Evolutionary conservation across 495 filamentous ascomycete genomes (phyloP), one percentile per base, ranked within the genome.

Genomic region (Trichoderma erinaceum): DNA sequence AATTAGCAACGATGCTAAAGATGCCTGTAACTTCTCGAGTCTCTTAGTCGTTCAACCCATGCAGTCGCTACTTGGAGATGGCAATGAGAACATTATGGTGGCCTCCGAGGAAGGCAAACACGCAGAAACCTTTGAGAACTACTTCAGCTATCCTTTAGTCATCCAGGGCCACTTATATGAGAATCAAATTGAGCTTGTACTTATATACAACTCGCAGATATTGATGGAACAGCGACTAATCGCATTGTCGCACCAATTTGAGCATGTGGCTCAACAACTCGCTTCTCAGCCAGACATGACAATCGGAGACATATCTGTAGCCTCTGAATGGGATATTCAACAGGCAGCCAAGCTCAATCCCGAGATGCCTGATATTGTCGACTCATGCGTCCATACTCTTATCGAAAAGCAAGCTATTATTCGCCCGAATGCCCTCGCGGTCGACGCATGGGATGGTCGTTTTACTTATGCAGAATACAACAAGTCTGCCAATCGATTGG

Each of bases 1-100:
- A 21, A 7, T 8, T 3, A 64, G 52, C 1, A 68, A 43, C 13
- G 48, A 63, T 29, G 43, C 66, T 11, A 70, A 70, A 41, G 50
- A 56, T n/a, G 50, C 50, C 12, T 56, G 50, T 25, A 10, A 56
- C 50, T 27, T 63, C 8, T 27, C 56, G n/a, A 63, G 56, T 35
- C 21, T 66, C 8, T 29, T 66, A 11, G 48, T 66, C 23, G 65
- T 66, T n/a, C 65, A 66, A 18, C 35, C 65, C 43, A 46, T 46
- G 43, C 43, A 46, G 18, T 46, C 43, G 12, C n/a, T 46, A 2
- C 43, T 46, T 46, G 43, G 43, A 46, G 43, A 46, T 18, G 43
- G 43, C 43, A 18, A 46, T 46, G 43, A 46, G 43, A 46, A 18
- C 12, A 46, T 46, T 2, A 46, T 46, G 43, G 12, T 15, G 13